Base-by-base conservation (phyloP, 2,329 filamentous ascomycete genomes). In the Aspergillus ochraceus region DNA sequence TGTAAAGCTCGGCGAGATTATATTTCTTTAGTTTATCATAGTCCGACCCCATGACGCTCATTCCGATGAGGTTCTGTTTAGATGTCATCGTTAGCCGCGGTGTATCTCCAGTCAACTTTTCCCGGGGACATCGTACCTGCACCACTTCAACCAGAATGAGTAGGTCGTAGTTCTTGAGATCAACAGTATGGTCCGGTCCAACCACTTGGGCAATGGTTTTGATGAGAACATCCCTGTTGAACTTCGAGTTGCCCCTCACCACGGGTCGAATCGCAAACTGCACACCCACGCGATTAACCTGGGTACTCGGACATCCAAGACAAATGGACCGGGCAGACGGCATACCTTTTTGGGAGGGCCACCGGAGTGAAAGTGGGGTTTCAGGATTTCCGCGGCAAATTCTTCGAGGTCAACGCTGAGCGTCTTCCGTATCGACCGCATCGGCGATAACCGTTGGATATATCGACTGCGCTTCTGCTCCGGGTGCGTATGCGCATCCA, bases 201-300 rank as follows among this genome's bases (percentile, higher is more conserved):
- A 88, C 84, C 30, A 79, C 75, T 60, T 79, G 76, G 30, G 86
- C 86, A 17, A 89, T 80, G 46, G 79, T 82, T 66, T 83, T 83
- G 73, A 88, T 88, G 47, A 88, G 74, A n/a, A 70, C 69, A 63
- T 88, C 84, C 64, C 86, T 78, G 46, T 78, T 80, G 66, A 88
- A 78, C 55, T 81, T 79, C 57, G 80, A 82, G 69, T 88, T 85
- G 65, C 86, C 86, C 52, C 86, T 81, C 52, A 88, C 80, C 2
- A 81, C 84, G 32, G 86, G 82, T 12, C 86, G 81, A 63, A 89
- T 88, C 6, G 86, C 86, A 66, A 86, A 89, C 83, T 88, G 45
- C n/a, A 47, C 49, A 24, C 22, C 53, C 36, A 47, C 56, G 22
- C 36, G 9, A 49, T 49, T 17, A 29, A 59, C 42, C 57, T 39